Evolutionary conservation across 257 asterid genomes (phyloP), one percentile per base, ranked within the genome.

Genomic region (Solanum bulbocastanum): DNA sequence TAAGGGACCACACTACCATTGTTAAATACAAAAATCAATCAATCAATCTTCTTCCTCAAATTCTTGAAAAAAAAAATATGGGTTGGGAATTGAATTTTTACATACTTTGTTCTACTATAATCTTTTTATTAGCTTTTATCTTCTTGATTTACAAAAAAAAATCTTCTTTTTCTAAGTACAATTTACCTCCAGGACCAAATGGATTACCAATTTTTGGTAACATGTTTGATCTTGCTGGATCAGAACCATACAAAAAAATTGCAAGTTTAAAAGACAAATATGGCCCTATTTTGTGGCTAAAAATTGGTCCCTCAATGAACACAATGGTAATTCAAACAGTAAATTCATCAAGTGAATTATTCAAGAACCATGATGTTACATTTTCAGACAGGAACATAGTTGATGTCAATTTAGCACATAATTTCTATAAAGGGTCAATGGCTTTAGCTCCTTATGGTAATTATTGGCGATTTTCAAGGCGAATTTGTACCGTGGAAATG

Each of bases 391-490:
- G 97, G 36, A 88, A 42, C 1, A 91, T 94, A 83, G 83, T 88
- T 4, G 96, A 94, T 83, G 92, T 89, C 10, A 92, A 93, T 93
- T 42, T 68, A 10, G 90, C 90, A 1, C 92, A 89, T 46, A 89
- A 74, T 44, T 92, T 88, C 81, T 62, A 90, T 89, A 25, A 86
- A 90, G 94, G 92, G 32, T 92, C 96, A 0, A 9, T 94, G 2
- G 89, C 95, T 3, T 86, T 94, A 8, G 85, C 98, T 52, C 96
- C 96, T 8, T 92, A 92, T 74, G 98, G 96, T 20, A n/a, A 92
- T 14, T 91, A 92, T 86, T 94, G 96, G 95, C 92, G 96, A 10
- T 78, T 85, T 87, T 88, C 90, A 86, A 91, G 92, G 88, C 92
- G 95, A 15, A 89, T 95, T 18, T 91, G 93, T 93, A 94, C 93